Evolutionary conservation across 495 filamentous ascomycete genomes (phyloP), one percentile per base, ranked within the genome.

Genomic region (Penicillium psychrofluorescens): DNA sequence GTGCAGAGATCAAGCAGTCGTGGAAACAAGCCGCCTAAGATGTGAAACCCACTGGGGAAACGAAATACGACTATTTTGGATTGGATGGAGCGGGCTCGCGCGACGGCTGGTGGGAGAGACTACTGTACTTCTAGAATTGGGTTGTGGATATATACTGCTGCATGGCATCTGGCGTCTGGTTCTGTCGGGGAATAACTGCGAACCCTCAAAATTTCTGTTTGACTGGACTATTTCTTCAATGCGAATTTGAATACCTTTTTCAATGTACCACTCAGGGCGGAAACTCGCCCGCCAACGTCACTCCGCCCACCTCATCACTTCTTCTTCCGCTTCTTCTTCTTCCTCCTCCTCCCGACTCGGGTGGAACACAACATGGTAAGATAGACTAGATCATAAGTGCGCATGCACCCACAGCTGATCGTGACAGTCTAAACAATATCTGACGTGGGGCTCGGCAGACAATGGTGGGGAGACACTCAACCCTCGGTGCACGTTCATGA

Each of bases 351-450:
- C 22, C 22, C 22, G 32, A 34, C 9, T 34, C n/a, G n/a, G 32
- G 32, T 10, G 32, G 10, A 12, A 34, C 32, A 12, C 10, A 34
- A 34, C 10, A 34, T 34, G 32, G 32, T 34, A 12, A 34, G 32
- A 34, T 6, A 2, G 10, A 12, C 40, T 45, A 28, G 29, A 37
- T 8, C 10, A 8, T 29, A 11, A 16, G 33, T 3, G n/a, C 22
- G 22, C 22, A 22, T 22, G n/a, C 32, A 2, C 32, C n/a, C 28
- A 14, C 14, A 35, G 41, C 48, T 49, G 41, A 40, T 36, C 13
- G 38, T 29, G 12, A 15, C 54, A 98, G 94, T 97, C 92, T 43
- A 95, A 95, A 70, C 94, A 96, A 85, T 97, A 95, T 61, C 79
- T 98, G 31, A 89, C 89, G 44, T 83, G 81, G 45, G 88, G 95